Conservation (phyloP, 345 rosid species). For the Sonneratia caseolaris region DNA sequence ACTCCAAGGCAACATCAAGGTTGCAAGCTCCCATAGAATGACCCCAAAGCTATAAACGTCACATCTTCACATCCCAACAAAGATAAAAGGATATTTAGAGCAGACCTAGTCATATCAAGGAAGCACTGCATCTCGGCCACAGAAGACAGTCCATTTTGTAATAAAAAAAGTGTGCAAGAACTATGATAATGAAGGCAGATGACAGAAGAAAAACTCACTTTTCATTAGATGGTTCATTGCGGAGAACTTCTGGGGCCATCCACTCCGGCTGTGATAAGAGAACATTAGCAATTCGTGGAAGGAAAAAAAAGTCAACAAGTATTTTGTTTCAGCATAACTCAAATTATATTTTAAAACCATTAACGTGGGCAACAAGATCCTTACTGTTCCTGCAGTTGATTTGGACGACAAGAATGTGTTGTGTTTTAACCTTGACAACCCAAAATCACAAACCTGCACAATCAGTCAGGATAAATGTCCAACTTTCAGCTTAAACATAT, state of each 20-base stretch:
- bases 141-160: neutral
- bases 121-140: neutral
- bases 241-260: slow-evolving; percentile 99
- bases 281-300: neutral
- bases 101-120: neutral
- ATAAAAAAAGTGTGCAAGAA: neutral
- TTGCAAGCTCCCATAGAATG: slow-evolving; percentile 98
- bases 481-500: slow-evolving; percentile 3
- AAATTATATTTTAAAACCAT: neutral
- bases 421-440: slow-evolving; percentile 95
- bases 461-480: neutral
- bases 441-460: slow-evolving; percentile 89
- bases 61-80: slow-evolving; percentile 45
- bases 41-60: slow-evolving; percentile 97
- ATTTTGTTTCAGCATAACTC: neutral
- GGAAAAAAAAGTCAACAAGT: neutral
- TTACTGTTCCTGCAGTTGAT: slow-evolving; percentile 99
- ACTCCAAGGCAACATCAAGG: slow-evolving; percentile 84
- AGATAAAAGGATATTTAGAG: neutral
- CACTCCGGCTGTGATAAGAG: slow-evolving; percentile 77
- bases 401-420: slow-evolving; percentile 94
- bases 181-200: neutral
- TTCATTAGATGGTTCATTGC: slow-evolving; percentile 91
- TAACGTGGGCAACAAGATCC: slow-evolving; percentile 9
- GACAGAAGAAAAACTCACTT: slow-evolving; percentile 44